Evolutionary conservation across 345 rosid species (phyloP), one percentile per base, ranked within the genome.

Genomic region (Hibiscus mutabilis): DNA sequence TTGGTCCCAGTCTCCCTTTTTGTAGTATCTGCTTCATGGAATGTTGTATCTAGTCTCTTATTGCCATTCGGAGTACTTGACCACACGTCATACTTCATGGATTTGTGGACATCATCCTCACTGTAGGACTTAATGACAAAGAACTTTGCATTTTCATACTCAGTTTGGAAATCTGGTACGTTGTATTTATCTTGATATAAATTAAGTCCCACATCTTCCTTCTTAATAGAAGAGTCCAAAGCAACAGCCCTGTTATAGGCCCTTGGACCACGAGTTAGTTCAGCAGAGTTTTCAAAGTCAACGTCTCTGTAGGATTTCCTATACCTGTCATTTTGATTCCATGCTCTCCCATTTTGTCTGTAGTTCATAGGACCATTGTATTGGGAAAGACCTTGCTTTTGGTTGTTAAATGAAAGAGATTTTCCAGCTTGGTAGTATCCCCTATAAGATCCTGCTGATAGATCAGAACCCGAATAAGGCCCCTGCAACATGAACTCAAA

Each of bases 21-120:
- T 76, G 69, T 82, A 24, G 74, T 73, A 74, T 84, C 86, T 27
- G 81, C 87, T 60, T 81, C 85, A 42, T 66, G 78, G 76, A 78
- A 90, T 57, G 88, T 84, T 24, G 88, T 90, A 83, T 88, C 88
- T 40, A 90, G 83, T 75, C 86, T 90, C 82, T 81, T 88, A 75
- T 88, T 90, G 27, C 96, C 96, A 55, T 77, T 84, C 9, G 81
- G 70, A 49, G 96, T 90, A 70, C 96, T 90, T n/a, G 96, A 75
- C 96, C 96, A 90, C 21, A 90, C 93, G 4, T 83, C 82, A 75
- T 86, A 90, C 75, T 90, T 90, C 69, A 90, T 79, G 72, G 86
- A 85, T 79, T 90, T 88, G 73, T 88, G 96, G 57, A 90, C 79
- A 77, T 90, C 91, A 77, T 88, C 96, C 76, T 90, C 96, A 65